Base-by-base conservation (phyloP, 2,329 filamentous ascomycete species). In the Fusarium proliferatum region DNA sequence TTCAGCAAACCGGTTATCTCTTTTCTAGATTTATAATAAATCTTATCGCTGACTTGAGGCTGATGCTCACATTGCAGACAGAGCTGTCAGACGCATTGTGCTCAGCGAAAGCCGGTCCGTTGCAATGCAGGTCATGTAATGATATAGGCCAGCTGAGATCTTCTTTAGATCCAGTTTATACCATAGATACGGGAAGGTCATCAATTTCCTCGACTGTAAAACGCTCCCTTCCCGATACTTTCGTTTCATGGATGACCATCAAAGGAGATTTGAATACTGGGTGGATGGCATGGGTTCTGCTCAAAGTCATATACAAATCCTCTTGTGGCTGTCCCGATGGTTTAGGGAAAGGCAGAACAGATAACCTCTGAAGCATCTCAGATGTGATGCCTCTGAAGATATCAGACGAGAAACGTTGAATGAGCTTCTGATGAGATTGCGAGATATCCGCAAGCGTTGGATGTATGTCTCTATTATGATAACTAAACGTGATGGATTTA, bases 1-100 rank as follows among this genome's bases (percentile, higher is more conserved):
- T 26, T 21, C 9, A 56, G 30, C 30, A 30, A 30, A 30, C 30
- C 30, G 30, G 3, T 11, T 30, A 30, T 30, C 30, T 4, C 30
- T 12, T 17, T n/a, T 34, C 30, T 9, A 51, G 30, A 23, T 45
- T 7, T 11, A 12, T 30, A 8, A 61, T 23, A 5, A 45, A 45
- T 21, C 13, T 9, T 19, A 45, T 23, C 9, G 49, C 59, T 16
- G 33, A 16, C 9, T 57, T 57, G 9, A 61, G 6, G 8, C 16
- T 61, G 6, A 23, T 57, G 21, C 33, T 15, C 3, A 30, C 41
- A 2, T 21, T 43, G n/a, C 15, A 45, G 30, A 16, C 21, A 17
- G 23, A 21, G 8, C n/a, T 28, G 9, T 10, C 5, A 5, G 21
- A 17, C 6, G 3, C 2, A 0, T 23, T 6, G 16, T 33, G 21